phyloP scores from a whole-genome alignment of 2,329 filamentous ascomycete species.

The Cladosporium colombiae region DNA sequence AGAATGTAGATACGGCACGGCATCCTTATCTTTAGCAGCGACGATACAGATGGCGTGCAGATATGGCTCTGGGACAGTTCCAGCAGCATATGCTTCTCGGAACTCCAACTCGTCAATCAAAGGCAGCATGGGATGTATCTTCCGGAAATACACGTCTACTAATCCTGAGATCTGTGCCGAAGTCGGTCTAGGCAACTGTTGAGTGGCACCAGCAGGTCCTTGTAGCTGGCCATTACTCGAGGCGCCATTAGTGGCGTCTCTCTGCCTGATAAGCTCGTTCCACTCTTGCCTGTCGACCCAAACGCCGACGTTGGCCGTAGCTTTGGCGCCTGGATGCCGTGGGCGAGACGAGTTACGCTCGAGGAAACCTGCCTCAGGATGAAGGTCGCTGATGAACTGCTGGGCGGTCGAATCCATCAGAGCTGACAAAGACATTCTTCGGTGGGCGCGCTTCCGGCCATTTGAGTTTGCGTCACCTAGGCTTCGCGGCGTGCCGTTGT shows the following conservation, averaged over 20 bases:
- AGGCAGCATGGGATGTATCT: conserved; percentile 50
- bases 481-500: conserved; percentile 13
- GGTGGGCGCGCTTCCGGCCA: conserved; percentile 6
- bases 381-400: conserved; percentile 50
- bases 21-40: conserved; percentile 49
- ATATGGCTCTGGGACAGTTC: conserved; percentile 42
- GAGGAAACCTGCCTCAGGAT: conserved; percentile 49
- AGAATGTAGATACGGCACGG: conserved; percentile 35
- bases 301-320: conserved; percentile 36
- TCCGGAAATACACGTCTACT: conserved; percentile 48
- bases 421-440: conserved; percentile 16
- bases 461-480: conserved; percentile 1
- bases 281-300: conserved; percentile 40
- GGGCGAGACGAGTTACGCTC: conserved; percentile 38
- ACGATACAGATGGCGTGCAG: conserved; percentile 51
- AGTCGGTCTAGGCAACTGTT: conserved; percentile 14
- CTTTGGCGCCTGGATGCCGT: conserved; percentile 24
- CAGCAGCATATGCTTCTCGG: conserved; percentile 39
- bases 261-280: conserved; percentile 32
- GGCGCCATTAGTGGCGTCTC: conserved; percentile 30
- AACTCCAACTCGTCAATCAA: conserved; percentile 48
- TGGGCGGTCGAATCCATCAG: conserved; percentile 19
- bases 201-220: conserved; percentile 32
- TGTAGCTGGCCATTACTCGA: conserved; percentile 22
- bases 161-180: conserved; percentile 28